A percentile compares a stretch with the other conserved stretches of the same genome.
Conservation (phyloP, 2,329 filamentous ascomycete species). For the Fusarium temperatum region DNA sequence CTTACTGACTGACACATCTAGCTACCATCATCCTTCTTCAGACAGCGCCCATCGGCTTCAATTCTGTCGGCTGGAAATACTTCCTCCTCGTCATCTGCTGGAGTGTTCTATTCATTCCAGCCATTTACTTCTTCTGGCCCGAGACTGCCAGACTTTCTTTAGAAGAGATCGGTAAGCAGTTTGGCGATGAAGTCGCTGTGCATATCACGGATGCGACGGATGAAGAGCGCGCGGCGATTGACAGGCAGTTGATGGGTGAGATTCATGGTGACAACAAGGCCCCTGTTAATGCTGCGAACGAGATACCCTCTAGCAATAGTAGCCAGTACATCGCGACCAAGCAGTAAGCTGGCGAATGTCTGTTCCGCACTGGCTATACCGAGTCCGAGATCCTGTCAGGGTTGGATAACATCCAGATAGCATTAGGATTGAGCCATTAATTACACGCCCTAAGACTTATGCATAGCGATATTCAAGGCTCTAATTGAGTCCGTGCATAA, state of each 20-base stretch:
- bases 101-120: conserved; percentile 46
- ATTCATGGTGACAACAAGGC: not conserved
- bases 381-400: fast-evolving
- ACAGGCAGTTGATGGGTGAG: not conserved
- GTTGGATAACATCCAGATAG: not conserved
- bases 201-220: conserved; percentile 55
- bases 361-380: not conserved
- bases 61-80: conserved; percentile 59
- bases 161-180: conserved; percentile 49
- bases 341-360: not conserved
- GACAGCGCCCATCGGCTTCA: conserved; percentile 50
- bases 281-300: not conserved
- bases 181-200: conserved; percentile 61
- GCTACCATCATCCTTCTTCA: conserved; percentile 58
- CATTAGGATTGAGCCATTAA: fast-evolving
- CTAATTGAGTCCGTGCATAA: fast-evolving
- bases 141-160: conserved; percentile 49
- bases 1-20: not conserved
- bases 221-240: conserved; percentile 25
- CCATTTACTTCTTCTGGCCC: conserved; percentile 46
- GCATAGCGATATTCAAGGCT: fast-evolving
- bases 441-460: fast-evolving
- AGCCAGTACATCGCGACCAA: not conserved
- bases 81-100: conserved; percentile 58
- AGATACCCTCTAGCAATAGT: not conserved